These are phyloP conservation scores for Corchorus olitorius DNA, from an alignment of 345 rosid species.

Conservation along the genomic window DNA sequence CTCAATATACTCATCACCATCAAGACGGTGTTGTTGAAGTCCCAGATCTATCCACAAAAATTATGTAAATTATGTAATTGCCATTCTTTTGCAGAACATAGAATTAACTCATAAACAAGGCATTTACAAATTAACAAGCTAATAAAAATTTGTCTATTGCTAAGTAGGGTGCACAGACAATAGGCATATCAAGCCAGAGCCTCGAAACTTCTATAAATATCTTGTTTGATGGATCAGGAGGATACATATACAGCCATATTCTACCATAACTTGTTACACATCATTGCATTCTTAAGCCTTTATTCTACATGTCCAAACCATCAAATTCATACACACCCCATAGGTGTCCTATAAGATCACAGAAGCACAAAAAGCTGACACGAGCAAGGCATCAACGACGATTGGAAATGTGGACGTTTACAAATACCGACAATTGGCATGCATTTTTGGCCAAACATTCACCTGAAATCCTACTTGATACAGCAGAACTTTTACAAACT, in stretches of 20 bases:
- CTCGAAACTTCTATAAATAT: not conserved
- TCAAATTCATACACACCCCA: not conserved
- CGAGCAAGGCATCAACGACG: constrained; percentile 1
- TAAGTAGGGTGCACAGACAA: not conserved
- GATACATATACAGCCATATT: not conserved
- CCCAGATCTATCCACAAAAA: constrained; percentile 76
- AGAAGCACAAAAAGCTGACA: not conserved
- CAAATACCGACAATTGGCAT: not conserved
- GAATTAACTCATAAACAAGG: constrained; percentile 5
- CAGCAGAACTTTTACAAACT: not conserved
- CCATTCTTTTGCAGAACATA: not conserved
- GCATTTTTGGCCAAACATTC: not conserved
- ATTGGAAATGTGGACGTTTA: not conserved
- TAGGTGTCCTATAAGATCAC: not conserved
- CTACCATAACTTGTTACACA: not conserved
- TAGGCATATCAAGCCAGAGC: not conserved
- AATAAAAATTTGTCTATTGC: not conserved
- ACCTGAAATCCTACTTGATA: too few relatives aligned
- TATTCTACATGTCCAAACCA: not conserved
- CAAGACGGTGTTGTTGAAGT: constrained; percentile 86
- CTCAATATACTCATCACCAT: constrained; percentile 70
- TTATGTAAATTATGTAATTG: not conserved
- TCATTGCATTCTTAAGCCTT: constrained; percentile 9
- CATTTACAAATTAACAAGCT: not conserved
- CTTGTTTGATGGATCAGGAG: not conserved